Evolutionary conservation across 495 filamentous ascomycete genomes (phyloP), one percentile per base, ranked within the genome.

Genomic region (Xylaria sp.): DNA sequence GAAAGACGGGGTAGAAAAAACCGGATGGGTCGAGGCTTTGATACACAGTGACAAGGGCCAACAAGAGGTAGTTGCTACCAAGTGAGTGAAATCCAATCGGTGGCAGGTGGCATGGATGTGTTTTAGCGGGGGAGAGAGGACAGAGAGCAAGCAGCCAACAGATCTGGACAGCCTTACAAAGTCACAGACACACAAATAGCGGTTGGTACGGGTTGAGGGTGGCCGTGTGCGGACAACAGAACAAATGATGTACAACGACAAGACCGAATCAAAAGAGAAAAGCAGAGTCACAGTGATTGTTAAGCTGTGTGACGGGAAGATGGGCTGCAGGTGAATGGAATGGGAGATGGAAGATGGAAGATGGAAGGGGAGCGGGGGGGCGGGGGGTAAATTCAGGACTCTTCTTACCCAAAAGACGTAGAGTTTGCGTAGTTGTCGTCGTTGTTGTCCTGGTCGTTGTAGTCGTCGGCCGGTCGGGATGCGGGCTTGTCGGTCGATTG

Each of bases 321-420:
- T 5, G 7, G 26, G 21, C n/a, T 2, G 12, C 21, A 21, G 43
- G 64, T 43, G 48, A 43, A 53, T 55, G 48, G 9, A 33, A 55
- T n/a, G 48, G 62, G 43, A 55, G 33, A n/a, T n/a, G n/a, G n/a
- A n/a, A n/a, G n/a, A n/a, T n/a, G n/a, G n/a, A n/a, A n/a, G n/a
- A 55, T 31, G 48, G 62, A 65, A 57, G 35, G 48, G 48, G 33
- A 53, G 52, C 35, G 55, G 53, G 53, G 67, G 67, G 50, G 52
- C 35, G 55, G 53, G 53, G 67, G 67, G 50, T 43, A 33, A 17
- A 17, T 61, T 61, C 57, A 44, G 35, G 68, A 43, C 12, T 63
- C 59, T 63, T 53, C 68, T 48, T 70, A 70, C 68, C 68, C 35
- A 63, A 55, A 41, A 40, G 57, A 33, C 43, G 59, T 29, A 44